These are phyloP conservation scores for Geotrichum ghanense DNA, from an alignment of 805 yeast species.

Conservation along the genomic window DNA sequence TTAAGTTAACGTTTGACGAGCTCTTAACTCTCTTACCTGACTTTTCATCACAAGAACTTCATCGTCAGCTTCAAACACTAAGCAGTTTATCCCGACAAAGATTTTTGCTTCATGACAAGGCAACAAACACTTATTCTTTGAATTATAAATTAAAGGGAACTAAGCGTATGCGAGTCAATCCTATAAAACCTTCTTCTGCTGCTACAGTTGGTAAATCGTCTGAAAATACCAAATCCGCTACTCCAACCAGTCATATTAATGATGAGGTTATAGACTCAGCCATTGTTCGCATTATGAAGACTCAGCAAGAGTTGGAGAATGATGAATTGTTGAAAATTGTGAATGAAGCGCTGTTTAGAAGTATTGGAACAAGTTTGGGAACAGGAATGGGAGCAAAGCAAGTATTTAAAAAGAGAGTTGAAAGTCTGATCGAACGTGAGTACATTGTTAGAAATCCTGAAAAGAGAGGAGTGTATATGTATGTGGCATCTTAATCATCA, in stretches of 20 bases:
- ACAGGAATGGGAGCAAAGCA: conserved; percentile 52
- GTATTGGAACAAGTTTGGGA: conserved; percentile 49
- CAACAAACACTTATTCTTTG: conserved; percentile 29
- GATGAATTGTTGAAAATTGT: conserved; percentile 32
- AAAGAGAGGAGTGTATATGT: conserved; percentile 49
- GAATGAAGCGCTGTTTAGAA: conserved; percentile 52
- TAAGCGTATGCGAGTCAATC: conserved; percentile 34
- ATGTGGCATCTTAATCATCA: conserved; percentile 36
- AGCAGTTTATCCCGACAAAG: conserved; percentile 35
- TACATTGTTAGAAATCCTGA: conserved; percentile 62
- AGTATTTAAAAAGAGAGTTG: conserved; percentile 51
- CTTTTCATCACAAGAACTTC: not conserved
- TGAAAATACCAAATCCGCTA: conserved; percentile 35
- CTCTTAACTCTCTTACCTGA: not conserved
- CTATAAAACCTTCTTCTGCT: not conserved
- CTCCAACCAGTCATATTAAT: conserved; percentile 39
- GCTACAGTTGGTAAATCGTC: conserved; percentile 43
- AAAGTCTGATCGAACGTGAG: conserved; percentile 68
- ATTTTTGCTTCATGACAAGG: conserved; percentile 51
- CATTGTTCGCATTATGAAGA: conserved; percentile 76
- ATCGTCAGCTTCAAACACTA: not conserved
- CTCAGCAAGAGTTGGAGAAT: not conserved
- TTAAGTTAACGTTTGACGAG: not conserved
- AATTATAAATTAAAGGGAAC: conserved; percentile 54
- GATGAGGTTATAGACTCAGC: conserved; percentile 69